These are phyloP conservation scores for Viridothelium virens DNA, from an alignment of 495 filamentous ascomycete species.

Conservation along the genomic window DNA sequence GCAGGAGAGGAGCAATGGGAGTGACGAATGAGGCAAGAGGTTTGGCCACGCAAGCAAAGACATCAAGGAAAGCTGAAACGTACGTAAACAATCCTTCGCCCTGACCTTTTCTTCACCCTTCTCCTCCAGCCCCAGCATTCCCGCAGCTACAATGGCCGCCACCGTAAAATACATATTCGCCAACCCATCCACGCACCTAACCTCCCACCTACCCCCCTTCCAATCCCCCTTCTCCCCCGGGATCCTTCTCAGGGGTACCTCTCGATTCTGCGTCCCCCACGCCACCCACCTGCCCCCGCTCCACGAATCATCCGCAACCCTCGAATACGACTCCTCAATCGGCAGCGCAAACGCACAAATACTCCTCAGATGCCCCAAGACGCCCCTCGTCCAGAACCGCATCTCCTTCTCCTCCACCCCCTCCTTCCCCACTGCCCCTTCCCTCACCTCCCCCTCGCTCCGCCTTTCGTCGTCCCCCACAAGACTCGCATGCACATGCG, in stretches of 20 bases:
- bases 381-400: conserved; percentile 54
- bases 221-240: conserved; percentile 26
- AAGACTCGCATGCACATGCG: conserved; percentile 63
- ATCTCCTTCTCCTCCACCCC: conserved; percentile 55
- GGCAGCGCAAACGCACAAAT: conserved; percentile 60
- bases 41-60: background rate
- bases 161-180: conserved; percentile 66
- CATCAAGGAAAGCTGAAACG: conserved; percentile 26
- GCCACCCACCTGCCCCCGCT: conserved; percentile 63
- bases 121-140: conserved; percentile 50
- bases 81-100: conserved; percentile 51
- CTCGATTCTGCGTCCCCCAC: conserved; percentile 72
- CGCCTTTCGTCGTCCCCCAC: conserved; percentile 29
- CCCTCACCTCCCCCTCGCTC: conserved; percentile 26
- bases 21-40: no score
- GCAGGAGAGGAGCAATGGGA: background rate
- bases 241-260: conserved; percentile 58
- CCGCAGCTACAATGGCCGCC: conserved; percentile 58
- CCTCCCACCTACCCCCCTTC: conserved; percentile 67
- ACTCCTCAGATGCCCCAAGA: conserved; percentile 56
- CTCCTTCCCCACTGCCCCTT: conserved; percentile 48
- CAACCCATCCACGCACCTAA: conserved; percentile 62
- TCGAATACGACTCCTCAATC: conserved; percentile 51
- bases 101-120: conserved; percentile 37
- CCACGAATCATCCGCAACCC: conserved; percentile 62